Conservation (phyloP, 2,329 filamentous ascomycete species). For the Cladophialophora carrionii region DNA sequence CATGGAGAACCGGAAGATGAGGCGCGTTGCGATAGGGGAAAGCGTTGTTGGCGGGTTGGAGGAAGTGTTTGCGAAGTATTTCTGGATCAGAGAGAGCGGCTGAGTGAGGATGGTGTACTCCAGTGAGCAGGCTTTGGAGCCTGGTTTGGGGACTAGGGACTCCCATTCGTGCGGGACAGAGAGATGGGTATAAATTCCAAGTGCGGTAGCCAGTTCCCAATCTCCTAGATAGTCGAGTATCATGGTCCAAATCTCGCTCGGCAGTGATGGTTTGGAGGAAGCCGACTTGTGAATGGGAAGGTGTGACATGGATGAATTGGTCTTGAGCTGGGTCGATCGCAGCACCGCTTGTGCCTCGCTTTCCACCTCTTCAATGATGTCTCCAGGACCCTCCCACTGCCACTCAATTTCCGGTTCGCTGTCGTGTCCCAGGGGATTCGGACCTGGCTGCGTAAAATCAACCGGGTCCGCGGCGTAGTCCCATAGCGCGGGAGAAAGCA, state of each 20-base stretch:
- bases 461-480: conserved; percentile 64
- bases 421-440: conserved; percentile 36
- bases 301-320: conserved; percentile 31
- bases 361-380: conserved; percentile 36
- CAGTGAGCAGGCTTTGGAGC: conserved; percentile 73
- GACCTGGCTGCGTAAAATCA: conserved; percentile 43
- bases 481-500: conserved; percentile 82
- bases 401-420: conserved; percentile 39
- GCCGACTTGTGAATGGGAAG: conserved; percentile 45
- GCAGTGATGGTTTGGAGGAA: conserved; percentile 55
- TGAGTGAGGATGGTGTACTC: conserved; percentile 83
- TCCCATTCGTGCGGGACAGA: conserved; percentile 74
- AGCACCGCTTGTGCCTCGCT: conserved; percentile 36
- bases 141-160: conserved; percentile 63
- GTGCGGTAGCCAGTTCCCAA: conserved; percentile 84
- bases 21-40: conserved; percentile 78
- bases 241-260: conserved; percentile 85
- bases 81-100: conserved; percentile 68
- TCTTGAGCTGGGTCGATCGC: conserved; percentile 23
- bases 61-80: conserved; percentile 70
- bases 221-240: conserved; percentile 83
- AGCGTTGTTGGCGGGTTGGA: conserved; percentile 64
- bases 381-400: conserved; percentile 40
- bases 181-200: conserved; percentile 79
- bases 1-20: conserved; percentile 89